Conservation (phyloP, 176 grass and related monocot species). For the Carex littledalei region DNA sequence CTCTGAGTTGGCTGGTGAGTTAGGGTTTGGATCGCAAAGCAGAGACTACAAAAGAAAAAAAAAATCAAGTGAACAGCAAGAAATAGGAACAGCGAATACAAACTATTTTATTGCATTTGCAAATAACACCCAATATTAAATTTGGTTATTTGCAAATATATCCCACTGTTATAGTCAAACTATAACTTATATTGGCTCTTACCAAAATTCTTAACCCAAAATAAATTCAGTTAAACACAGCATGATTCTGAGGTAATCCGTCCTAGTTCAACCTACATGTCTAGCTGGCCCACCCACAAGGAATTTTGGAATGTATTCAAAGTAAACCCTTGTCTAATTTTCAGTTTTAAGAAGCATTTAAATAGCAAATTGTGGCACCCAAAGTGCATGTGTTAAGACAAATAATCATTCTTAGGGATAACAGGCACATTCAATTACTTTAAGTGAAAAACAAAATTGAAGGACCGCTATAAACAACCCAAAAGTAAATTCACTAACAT, state of each 20-base stretch:
- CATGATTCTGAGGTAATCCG: background rate
- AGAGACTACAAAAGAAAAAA: constrained; percentile 49
- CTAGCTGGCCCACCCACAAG: background rate
- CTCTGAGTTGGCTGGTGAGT: constrained; percentile 88
- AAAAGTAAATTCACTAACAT: background rate
- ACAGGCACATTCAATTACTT: background rate
- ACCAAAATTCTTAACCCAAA: background rate
- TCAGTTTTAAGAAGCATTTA: background rate
- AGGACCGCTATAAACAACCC: background rate
- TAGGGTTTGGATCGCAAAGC: constrained; percentile 89
- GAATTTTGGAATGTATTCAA: no score
- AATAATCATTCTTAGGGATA: background rate
- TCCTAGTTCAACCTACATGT: background rate
- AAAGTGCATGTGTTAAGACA: background rate
- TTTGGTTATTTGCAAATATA: background rate
- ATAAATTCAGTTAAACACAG: background rate
- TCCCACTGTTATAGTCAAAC: background rate
- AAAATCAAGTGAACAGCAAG: background rate
- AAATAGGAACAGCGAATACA: background rate
- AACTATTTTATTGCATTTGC: background rate
- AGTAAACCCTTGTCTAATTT: background rate
- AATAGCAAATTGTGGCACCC: background rate
- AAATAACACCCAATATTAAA: background rate
- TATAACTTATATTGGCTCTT: background rate
- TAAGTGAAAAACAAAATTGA: background rate